Conservation (phyloP, 495 filamentous ascomycete species). For the Penicillium paradoxum region DNA sequence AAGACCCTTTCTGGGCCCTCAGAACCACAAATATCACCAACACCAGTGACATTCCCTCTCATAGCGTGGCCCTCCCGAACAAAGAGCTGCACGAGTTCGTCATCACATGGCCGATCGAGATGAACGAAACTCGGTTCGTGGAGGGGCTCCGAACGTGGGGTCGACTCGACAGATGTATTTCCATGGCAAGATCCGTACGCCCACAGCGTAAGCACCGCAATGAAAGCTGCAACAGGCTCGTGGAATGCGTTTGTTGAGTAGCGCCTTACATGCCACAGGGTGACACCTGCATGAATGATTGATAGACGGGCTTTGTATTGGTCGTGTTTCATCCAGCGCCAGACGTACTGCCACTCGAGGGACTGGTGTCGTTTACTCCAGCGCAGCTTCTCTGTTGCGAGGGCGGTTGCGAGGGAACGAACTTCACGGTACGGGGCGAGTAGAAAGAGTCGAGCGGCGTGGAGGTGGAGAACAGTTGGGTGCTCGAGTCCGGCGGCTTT, state of each 20-base stretch:
- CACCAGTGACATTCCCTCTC: conserved; percentile 43
- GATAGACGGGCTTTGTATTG: conserved; percentile 53
- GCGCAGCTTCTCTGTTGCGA: conserved; percentile 25
- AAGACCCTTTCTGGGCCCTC: conserved; percentile 41
- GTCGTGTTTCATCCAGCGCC: conserved; percentile 47
- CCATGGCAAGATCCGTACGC: conserved; percentile 42
- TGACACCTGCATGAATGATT: conserved; percentile 48
- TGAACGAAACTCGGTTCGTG: conserved; percentile 38
- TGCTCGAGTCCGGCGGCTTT: conserved; percentile 46
- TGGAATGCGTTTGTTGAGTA: conserved; percentile 47
- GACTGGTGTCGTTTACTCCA: conserved; percentile 33
- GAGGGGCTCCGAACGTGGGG: conserved; percentile 6
- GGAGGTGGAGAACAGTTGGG: conserved; percentile 49
- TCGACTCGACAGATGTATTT: conserved; percentile 8
- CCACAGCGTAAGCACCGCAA: conserved; percentile 49
- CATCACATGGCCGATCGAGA: conserved; percentile 49
- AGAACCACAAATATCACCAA: conserved; percentile 44
- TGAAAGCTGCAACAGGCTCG: conserved; percentile 43
- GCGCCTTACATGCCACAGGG: conserved; percentile 47
- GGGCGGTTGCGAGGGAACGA: conserved; percentile 29
- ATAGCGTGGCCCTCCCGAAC: conserved; percentile 46
- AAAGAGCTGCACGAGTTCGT: conserved; percentile 51
- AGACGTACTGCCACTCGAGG: conserved; percentile 40
- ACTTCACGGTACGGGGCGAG: conserved; percentile 40
- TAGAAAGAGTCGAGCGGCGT: conserved; percentile 41